Conservation (phyloP, 2,329 filamentous ascomycete genomes). For the Myriosclerotinia scirpicola region DNA sequence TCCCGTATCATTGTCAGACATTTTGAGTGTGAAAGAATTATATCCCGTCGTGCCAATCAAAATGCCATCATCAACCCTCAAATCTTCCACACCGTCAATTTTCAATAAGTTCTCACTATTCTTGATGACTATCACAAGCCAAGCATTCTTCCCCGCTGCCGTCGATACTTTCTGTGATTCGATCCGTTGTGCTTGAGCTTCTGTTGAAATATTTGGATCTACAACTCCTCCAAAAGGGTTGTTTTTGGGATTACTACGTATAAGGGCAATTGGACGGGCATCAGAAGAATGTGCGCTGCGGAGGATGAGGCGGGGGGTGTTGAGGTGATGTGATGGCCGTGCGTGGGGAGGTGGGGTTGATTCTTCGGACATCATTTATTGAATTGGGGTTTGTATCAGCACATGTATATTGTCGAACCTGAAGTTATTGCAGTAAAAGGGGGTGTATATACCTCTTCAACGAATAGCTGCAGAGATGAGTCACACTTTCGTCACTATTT, state of each 20-base stretch:
- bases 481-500: not conserved
- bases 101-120: not conserved
- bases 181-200: not conserved
- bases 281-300: conserved; percentile 21
- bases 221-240: conserved; percentile 24
- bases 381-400: not conserved
- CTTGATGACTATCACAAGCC: conserved; percentile 16
- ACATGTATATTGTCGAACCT: not conserved
- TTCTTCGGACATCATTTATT: not conserved
- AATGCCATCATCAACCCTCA: conserved; percentile 20
- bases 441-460: not conserved
- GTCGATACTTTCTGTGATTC: conserved; percentile 4
- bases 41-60: conserved; percentile 25
- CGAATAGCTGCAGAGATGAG: not conserved
- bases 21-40: conserved; percentile 17
- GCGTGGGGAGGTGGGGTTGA: conserved; percentile 21
- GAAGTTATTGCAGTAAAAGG: not conserved
- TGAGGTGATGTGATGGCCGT: conserved; percentile 19
- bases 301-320: conserved; percentile 26
- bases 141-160: conserved; percentile 22
- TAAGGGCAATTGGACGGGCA: conserved; percentile 1
- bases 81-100: not conserved
- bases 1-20: not conserved
- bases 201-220: not conserved
- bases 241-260: conserved; percentile 27